Base-by-base conservation (phyloP, 2,329 filamentous ascomycete species). In the Diaporthe aspalathi region DNA sequence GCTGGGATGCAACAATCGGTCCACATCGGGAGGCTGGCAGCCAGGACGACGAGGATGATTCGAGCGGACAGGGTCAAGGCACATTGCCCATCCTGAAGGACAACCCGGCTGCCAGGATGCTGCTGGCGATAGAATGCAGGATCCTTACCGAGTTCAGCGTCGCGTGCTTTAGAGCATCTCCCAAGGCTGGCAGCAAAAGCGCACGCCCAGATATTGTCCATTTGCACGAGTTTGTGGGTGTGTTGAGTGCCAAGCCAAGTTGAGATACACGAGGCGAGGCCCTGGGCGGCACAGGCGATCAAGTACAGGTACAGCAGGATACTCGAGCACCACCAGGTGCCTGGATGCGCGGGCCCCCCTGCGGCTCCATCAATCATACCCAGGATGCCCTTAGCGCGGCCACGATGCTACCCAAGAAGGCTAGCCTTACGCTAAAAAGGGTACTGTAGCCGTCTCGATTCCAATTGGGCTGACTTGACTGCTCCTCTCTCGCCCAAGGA, bases 61-160 rank as follows among this genome's bases (percentile, higher is more conserved):
- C 40, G 52, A 45, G 20, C 20, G 67, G 32, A 32, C 53, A 68
- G 43, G 29, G 67, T 68, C 67, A 47, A 50, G 66, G 66, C 38
- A 68, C 32, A 16, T 27, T 47, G 67, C 40, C n/a, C 43, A 50
- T n/a, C 27, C 40, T 6, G 24, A 50, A 50, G 32, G 53, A 38
- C 3, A 35, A 45, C 40, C 16, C 22, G 40, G 27, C 20, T 49
- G 57, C 57, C 57, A 49, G 57, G 67, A 49, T 60, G 32, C 12
- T 60, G 43, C n/a, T 29, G 17, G 40, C 47, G 32, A 68, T 22
- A 17, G 24, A 35, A 49, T 50, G 53, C 45, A 29, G 24, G 67
- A 52, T 40, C 32, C 29, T 68, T 65, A 38, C n/a, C 66, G 14
- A 60, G 29, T 68, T 47, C 66, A 68, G 52, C 45, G 16, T 52